A percentile compares a stretch with the other conserved stretches of the same genome.
phyloP scores from a whole-genome alignment of 805 yeast species.

The Tetrapisispora fleetii region DNA sequence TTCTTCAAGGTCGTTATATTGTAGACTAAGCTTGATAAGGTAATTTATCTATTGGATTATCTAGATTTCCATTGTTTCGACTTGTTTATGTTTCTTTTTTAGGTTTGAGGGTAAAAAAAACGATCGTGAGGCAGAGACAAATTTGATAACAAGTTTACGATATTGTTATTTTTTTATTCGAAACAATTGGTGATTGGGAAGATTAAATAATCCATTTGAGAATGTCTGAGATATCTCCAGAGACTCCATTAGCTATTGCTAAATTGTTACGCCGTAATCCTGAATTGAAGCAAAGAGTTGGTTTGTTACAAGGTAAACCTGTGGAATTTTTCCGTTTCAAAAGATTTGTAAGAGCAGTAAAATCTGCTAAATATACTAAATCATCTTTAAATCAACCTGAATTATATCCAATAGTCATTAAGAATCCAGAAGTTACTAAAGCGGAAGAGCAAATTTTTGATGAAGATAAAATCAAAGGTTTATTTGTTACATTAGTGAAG shows the following conservation, averaged over 20 bases:
- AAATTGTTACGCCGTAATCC: slow-evolving; percentile 55
- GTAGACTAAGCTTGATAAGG: no score
- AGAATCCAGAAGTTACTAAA: slow-evolving; percentile 11
- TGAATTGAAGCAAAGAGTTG: slow-evolving; percentile 71
- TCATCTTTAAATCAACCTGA: slow-evolving; percentile 40
- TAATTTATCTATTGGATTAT: no score
- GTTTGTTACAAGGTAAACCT: slow-evolving; percentile 59
- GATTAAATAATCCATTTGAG: not conserved
- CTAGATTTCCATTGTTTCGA: no score
- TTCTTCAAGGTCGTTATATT: no score
- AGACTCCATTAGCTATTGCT: slow-evolving; percentile 56
- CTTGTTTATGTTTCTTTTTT: no score
- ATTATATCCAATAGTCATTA: slow-evolving; percentile 37
- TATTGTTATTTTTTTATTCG: no score
- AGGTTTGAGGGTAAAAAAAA: no score
- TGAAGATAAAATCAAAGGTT: slow-evolving; percentile 43
- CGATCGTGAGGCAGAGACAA: no score
- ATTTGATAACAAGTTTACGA: no score
- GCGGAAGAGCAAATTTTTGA: slow-evolving; percentile 5
- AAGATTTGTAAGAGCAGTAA: slow-evolving; percentile 69
- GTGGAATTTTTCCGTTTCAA: slow-evolving; percentile 82
- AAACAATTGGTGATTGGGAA: no score
- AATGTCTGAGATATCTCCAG: slow-evolving; percentile 32
- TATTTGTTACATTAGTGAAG: slow-evolving; percentile 60
- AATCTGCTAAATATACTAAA: slow-evolving; percentile 57